phyloP scores from a whole-genome alignment of 139 green algal species.

The Bryopsis sp. region DNA sequence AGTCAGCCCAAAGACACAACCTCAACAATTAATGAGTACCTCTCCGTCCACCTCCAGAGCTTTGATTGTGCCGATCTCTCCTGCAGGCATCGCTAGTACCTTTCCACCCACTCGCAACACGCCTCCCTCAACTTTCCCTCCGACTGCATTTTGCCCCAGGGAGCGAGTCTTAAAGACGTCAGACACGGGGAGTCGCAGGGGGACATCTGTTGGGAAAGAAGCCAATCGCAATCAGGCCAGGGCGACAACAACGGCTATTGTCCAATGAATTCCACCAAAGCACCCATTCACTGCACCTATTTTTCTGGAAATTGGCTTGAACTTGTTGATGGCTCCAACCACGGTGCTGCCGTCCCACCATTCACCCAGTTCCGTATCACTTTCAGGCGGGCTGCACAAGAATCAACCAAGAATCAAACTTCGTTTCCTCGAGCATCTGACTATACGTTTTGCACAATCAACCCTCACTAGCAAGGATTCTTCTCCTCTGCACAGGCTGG shows the following conservation, averaged over 20 bases:
- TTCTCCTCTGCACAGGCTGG: too few relatives aligned
- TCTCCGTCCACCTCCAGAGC: slow-evolving; percentile 33
- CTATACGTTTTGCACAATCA: too few relatives aligned
- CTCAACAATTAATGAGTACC: slow-evolving; percentile 15
- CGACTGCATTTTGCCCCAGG: slow-evolving; percentile 27
- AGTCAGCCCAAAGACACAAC: background rate
- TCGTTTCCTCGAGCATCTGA: too few relatives aligned
- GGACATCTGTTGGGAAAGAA: background rate
- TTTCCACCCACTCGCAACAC: slow-evolving; percentile 40
- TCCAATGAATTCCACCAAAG: too few relatives aligned
- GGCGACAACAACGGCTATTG: background rate
- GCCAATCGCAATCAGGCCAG: background rate
- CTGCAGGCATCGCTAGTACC: slow-evolving; percentile 62
- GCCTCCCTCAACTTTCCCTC: slow-evolving; percentile 80
- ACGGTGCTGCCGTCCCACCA: background rate
- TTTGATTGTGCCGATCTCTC: slow-evolving; percentile 28
- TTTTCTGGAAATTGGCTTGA: slow-evolving; percentile 34
- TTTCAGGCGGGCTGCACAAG: too few relatives aligned
- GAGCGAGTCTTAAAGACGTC: slow-evolving; percentile 48
- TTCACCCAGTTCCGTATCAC: background rate
- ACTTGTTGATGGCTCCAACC: slow-evolving; percentile 61
- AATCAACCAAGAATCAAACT: too few relatives aligned
- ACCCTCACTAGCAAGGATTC: too few relatives aligned
- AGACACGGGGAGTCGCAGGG: slow-evolving; percentile 55
- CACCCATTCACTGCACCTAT: too few relatives aligned